These are phyloP conservation scores for Tetraselmis chui DNA, from an alignment of 139 green algal species.

Conservation along the genomic window DNA sequence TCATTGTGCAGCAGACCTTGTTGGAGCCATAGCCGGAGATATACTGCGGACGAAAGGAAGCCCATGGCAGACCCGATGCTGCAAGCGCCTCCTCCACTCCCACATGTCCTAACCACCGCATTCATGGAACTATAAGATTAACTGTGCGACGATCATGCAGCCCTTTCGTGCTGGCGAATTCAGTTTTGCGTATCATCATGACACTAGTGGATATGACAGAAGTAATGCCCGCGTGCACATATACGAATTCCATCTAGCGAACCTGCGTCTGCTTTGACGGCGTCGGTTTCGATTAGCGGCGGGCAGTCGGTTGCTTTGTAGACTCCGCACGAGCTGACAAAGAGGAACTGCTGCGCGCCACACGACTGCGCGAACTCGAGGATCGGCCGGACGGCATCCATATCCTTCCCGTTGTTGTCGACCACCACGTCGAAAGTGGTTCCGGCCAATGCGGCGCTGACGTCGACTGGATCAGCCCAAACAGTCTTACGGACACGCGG, in stretches of 20 bases:
- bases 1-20: no score
- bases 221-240: no score
- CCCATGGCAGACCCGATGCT: constrained; percentile 5
- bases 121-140: no score
- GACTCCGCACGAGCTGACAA: constrained; percentile 39
- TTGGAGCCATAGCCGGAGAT: constrained; percentile 46
- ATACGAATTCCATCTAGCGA: no score
- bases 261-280: constrained; percentile 34
- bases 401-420: constrained; percentile 54
- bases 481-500: constrained; percentile 38
- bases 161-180: no score
- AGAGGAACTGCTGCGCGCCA: constrained; percentile 39
- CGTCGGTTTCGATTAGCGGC: constrained; percentile 41
- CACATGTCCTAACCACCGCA: constrained; percentile 40
- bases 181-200: no score
- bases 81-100: constrained; percentile 35
- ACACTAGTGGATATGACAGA: no score
- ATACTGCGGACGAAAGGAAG: constrained; percentile 49
- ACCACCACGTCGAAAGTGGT: constrained; percentile 40
- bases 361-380: neutral
- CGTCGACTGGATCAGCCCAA: constrained; percentile 27
- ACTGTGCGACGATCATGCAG: no score
- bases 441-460: constrained; percentile 8
- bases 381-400: neutral
- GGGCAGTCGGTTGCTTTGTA: constrained; percentile 35